Percentiles rank a stretch among this genome's conserved stretches.
Evolutionary conservation across 2,329 filamentous ascomycete species (phyloP).

Genomic region (Lasiodiplodia citricola): DNA sequence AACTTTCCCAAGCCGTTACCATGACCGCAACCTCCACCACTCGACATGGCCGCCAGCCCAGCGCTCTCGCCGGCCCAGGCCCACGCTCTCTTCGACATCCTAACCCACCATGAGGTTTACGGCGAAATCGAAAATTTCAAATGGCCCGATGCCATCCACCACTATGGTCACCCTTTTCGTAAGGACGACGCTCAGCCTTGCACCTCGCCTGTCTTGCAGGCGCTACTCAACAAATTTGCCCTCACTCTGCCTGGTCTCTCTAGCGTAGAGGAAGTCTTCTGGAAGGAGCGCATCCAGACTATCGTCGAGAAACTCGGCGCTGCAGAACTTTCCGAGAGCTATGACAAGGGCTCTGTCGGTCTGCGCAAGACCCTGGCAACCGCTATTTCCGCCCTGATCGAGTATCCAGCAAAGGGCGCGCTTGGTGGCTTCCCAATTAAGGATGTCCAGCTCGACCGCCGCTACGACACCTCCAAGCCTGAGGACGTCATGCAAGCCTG

Average conservation of each 20-base stretch:
- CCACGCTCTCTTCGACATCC: slow-evolving; percentile 59
- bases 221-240: slow-evolving; percentile 68
- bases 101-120: slow-evolving; percentile 61
- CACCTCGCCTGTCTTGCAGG: slow-evolving; percentile 69
- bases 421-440: slow-evolving; percentile 64
- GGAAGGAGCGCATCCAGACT: slow-evolving; percentile 48
- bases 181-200: slow-evolving; percentile 53
- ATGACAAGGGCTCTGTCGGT: slow-evolving; percentile 77
- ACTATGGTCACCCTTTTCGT: slow-evolving; percentile 74
- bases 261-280: slow-evolving; percentile 59
- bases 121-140: slow-evolving; percentile 76
- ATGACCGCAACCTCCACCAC: not conserved
- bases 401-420: slow-evolving; percentile 70
- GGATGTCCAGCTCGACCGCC: slow-evolving; percentile 37
- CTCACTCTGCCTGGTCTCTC: slow-evolving; percentile 70
- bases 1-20: not conserved
- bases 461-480: slow-evolving; percentile 65
- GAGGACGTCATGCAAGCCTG: slow-evolving; percentile 68
- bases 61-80: slow-evolving; percentile 52
- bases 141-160: slow-evolving; percentile 64
- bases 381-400: slow-evolving; percentile 70
- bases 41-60: slow-evolving; percentile 22
- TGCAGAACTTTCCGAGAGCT: slow-evolving; percentile 78
- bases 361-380: slow-evolving; percentile 77
- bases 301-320: slow-evolving; percentile 58